Evolutionary conservation across 2,329 filamentous ascomycete genomes (phyloP), one percentile per base, ranked within the genome.

Genomic region (Zymoseptoria ardabiliae): DNA sequence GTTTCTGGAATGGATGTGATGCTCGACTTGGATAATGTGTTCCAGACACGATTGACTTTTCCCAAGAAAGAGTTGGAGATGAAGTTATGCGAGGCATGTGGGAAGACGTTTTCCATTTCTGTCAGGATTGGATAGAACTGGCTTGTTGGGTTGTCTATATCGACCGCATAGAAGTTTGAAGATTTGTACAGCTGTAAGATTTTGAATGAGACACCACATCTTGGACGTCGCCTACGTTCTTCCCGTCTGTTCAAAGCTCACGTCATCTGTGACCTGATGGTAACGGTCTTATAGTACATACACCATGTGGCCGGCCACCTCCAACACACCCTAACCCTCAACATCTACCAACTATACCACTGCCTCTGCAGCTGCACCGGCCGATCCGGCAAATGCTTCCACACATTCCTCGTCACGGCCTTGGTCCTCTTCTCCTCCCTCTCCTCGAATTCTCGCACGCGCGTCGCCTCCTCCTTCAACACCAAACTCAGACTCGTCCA

Each of bases 381-480:
- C 62, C 92, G 85, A 74, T 97, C 90, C 7, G 93, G 93, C 56
- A 97, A 78, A 68, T 92, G 90, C 11, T 89, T 83, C 93, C 93
- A 97, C 17, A 93, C 85, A 64, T 90, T 89, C 62, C 86, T 83
- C 6, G 58, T 61, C 68, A 92, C 84, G 65, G 89, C 88, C 70
- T 86, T 86, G 57, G 83, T 80, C 73, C 88, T 82, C 79, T 90
- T 93, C 66, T 85, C 85, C 71, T 90, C 82, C 60, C 86, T 85
- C 70, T 97, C 91, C 59, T 90, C 81, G 70, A 88, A 84, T 72
- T 91, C 82, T 61, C 94, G 84, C 69, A 97, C 86, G 57, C 91
- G 82, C 5, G 94, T 96, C 74, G 88, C 89, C 74, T 97, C 92
- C 73, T 99, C 94, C 78, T 97, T 99, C 71, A 99, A 78, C 13